These are phyloP conservation scores for Hypoxylon trugodes DNA, from an alignment of 495 filamentous ascomycete genomes.

Conservation along the genomic window DNA sequence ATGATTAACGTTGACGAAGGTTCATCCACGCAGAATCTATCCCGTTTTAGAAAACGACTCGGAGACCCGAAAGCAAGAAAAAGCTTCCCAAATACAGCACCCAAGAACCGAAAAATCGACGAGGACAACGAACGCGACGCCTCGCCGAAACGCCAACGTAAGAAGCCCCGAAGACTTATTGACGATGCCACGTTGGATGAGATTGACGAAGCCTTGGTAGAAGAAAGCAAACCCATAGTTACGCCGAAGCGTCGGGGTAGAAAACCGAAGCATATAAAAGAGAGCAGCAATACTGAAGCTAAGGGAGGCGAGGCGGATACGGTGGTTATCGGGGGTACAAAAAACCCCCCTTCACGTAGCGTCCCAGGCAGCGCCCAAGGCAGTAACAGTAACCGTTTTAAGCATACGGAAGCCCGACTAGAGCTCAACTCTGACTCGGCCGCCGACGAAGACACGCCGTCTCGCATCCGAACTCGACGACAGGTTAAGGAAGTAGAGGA, in stretches of 20 bases:
- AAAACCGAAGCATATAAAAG: constrained; percentile 40
- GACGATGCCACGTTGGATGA: constrained; percentile 31
- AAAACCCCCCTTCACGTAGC: constrained; percentile 4
- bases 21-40: constrained; percentile 11
- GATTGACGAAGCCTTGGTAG: constrained; percentile 19
- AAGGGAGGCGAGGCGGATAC: constrained; percentile 13
- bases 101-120: constrained; percentile 7
- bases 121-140: constrained; percentile 19
- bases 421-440: constrained; percentile 33
- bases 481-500: constrained; percentile 23
- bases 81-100: constrained; percentile 10
- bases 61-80: constrained; percentile 32
- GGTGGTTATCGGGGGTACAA: constrained; percentile 22
- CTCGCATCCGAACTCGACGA: constrained; percentile 27
- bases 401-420: constrained; percentile 41
- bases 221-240: constrained; percentile 10
- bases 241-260: constrained; percentile 38
- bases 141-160: constrained; percentile 31
- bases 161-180: constrained; percentile 26
- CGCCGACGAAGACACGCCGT: constrained; percentile 28
- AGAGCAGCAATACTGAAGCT: constrained; percentile 2
- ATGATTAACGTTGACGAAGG: constrained; percentile 21
- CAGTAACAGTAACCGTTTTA: constrained; percentile 28
- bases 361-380: constrained; percentile 18
- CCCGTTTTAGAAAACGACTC: constrained; percentile 34